These are phyloP conservation scores for Sclerotinia sclerotiorum DNA, from an alignment of 2,329 filamentous ascomycete species.

Conservation along the genomic window DNA sequence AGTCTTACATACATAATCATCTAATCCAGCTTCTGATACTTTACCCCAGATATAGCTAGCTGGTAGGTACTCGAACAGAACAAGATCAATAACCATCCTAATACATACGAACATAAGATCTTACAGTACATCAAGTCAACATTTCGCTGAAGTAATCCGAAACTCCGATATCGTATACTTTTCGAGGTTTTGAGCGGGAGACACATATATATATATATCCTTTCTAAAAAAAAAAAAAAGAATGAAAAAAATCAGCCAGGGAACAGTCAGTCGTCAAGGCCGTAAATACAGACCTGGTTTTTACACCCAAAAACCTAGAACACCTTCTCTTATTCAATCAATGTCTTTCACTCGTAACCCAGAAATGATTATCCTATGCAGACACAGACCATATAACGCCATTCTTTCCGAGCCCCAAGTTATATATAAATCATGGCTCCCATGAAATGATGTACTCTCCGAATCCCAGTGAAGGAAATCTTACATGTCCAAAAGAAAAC, in stretches of 20 bases:
- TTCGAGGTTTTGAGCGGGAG: background rate
- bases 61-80: background rate
- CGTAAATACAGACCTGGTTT: background rate
- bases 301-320: background rate
- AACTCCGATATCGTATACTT: background rate
- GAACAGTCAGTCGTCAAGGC: background rate
- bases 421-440: background rate
- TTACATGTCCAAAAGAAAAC: background rate
- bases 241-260: background rate
- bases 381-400: background rate
- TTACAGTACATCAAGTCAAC: background rate
- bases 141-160: background rate
- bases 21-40: background rate
- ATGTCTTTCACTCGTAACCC: background rate
- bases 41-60: background rate
- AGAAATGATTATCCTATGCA: background rate
- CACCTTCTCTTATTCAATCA: background rate
- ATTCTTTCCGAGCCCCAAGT: background rate
- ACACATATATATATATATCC: background rate
- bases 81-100: background rate
- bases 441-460: background rate
- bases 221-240: too few relatives aligned
- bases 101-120: conserved; percentile 1
- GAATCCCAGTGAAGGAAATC: background rate
- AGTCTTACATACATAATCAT: too few relatives aligned